Base-by-base conservation (phyloP, 2,329 filamentous ascomycete genomes). In the Endothia cerciana region DNA sequence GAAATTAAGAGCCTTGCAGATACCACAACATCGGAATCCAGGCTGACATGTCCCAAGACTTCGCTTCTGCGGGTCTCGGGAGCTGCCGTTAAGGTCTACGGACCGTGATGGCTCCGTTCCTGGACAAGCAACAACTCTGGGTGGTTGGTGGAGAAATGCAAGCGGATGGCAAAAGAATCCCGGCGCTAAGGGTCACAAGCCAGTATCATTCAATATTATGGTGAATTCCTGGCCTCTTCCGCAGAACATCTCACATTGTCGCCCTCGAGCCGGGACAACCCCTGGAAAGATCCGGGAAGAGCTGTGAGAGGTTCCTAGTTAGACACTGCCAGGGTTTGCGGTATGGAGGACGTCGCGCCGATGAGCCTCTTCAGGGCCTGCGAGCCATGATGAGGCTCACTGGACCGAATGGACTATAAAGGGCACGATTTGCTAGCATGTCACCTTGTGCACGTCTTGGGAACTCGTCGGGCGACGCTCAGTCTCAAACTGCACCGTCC, bases 111-210 rank as follows among this genome's bases (percentile, higher is more conserved):
- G n/a, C 56, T 60, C 65, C 65, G 65, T 60, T 59, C 45, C 53
- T 53, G 36, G 53, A 58, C 41, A 8, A 47, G 56, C 33, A 30
- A 19, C 13, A 30, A n/a, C 7, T 53, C 33, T 13, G 30, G 28
- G 13, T 66, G 65, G 65, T 67, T 67, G 65, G 65, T 67, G 65
- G 65, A 67, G 59, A 67, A 67, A 65, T 59, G 36, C 25, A 38
- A 10, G 28, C 40, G 22, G 17, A 28, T 40, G 22, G 22, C 25
- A 60, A 17, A 11, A 10, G 22, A 25, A 59, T 6, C 40, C 56
- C 56, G 36, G 33, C 38, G 28, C 56, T 43, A 40, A 45, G 38
- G 10, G 17, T 45, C 41, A 47, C 22, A 30, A 36, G 57, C 57
- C 28, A 47, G 22, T 47, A 60, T 60, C 22, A 15, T 30, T 5